Conservation (phyloP, 176 grass and related monocot genomes). For the maize (Zea mays) region DNA sequence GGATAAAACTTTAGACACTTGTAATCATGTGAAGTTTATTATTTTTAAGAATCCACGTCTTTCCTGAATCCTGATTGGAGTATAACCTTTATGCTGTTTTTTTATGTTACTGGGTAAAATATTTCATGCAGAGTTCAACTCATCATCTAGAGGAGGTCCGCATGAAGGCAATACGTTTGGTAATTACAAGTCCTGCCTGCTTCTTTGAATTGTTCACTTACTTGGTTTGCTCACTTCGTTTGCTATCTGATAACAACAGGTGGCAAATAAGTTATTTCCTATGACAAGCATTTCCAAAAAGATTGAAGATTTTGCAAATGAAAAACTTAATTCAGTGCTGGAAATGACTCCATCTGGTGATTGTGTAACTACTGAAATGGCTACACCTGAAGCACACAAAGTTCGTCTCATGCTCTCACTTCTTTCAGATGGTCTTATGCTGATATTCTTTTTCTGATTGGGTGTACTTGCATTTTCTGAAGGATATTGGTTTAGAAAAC, state of each 20-base stretch:
- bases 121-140: constrained; percentile 70
- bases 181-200: constrained; percentile 40
- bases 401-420: constrained; percentile 45
- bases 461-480: constrained; percentile 36
- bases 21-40: not conserved
- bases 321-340: constrained; percentile 75
- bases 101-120: constrained; percentile 40
- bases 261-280: constrained; percentile 96
- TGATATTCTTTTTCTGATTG: constrained; percentile 33
- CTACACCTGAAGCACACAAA: constrained; percentile 45
- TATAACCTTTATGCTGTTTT: constrained; percentile 31
- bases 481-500: constrained; percentile 65
- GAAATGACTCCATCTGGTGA: constrained; percentile 51
- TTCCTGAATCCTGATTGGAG: constrained; percentile 15
- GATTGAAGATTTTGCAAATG: constrained; percentile 87
- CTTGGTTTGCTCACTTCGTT: constrained; percentile 28
- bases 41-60: not conserved
- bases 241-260: constrained; percentile 51
- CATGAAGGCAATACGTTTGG: constrained; percentile 97
- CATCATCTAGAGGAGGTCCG: constrained; percentile 81
- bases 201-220: constrained; percentile 17
- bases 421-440: constrained; percentile 20
- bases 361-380: constrained; percentile 38
- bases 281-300: constrained; percentile 81
- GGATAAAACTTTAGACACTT: constrained; percentile 19